Evolutionary conservation across 352 stramenopile genomes (phyloP).

Genomic region (Pythium phragmitis): DNA sequence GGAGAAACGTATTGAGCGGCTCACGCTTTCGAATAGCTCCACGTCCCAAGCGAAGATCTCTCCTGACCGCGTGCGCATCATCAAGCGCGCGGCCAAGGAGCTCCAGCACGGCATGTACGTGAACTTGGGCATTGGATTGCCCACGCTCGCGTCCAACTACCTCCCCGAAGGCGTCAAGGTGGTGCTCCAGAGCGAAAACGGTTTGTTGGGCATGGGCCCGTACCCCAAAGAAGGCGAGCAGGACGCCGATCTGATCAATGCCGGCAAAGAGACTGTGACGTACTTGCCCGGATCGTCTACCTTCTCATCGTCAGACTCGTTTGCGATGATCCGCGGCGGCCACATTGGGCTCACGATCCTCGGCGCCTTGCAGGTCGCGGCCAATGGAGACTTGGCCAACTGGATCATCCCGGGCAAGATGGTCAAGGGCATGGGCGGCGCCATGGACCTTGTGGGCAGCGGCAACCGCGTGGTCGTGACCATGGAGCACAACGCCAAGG

Average conservation of each 20-base stretch:
- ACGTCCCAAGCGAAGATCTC: constrained; percentile 67
- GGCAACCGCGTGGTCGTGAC: constrained; percentile 95
- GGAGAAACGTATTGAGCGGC: constrained; percentile 94
- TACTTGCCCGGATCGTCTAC: constrained; percentile 90
- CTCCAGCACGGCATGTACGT: constrained; percentile 96
- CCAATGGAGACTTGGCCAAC: constrained; percentile 94
- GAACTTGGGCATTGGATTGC: constrained; percentile 96
- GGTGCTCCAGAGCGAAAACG: constrained; percentile 96
- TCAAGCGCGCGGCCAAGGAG: constrained; percentile 89
- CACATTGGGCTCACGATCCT: constrained; percentile 97
- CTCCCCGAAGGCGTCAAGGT: constrained; percentile 93
- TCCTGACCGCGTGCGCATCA: constrained; percentile 89
- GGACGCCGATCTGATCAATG: constrained; percentile 96
- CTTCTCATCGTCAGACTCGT: constrained; percentile 94
- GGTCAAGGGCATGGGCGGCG: constrained; percentile 97
- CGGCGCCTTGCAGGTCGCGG: constrained; percentile 92
- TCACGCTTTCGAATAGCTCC: constrained; percentile 82
- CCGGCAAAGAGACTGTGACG: constrained; percentile 97
- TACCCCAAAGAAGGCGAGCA: constrained; percentile 88
- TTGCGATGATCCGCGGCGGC: constrained; percentile 96
- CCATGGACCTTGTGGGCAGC: constrained; percentile 96
- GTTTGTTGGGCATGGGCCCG: constrained; percentile 93
- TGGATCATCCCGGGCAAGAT: constrained; percentile 97
- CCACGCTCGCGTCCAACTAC: constrained; percentile 95
- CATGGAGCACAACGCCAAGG: constrained; percentile 97